Conservation (phyloP, 495 filamentous ascomycete species). For the Diplogelasinospora grovesii region DNA sequence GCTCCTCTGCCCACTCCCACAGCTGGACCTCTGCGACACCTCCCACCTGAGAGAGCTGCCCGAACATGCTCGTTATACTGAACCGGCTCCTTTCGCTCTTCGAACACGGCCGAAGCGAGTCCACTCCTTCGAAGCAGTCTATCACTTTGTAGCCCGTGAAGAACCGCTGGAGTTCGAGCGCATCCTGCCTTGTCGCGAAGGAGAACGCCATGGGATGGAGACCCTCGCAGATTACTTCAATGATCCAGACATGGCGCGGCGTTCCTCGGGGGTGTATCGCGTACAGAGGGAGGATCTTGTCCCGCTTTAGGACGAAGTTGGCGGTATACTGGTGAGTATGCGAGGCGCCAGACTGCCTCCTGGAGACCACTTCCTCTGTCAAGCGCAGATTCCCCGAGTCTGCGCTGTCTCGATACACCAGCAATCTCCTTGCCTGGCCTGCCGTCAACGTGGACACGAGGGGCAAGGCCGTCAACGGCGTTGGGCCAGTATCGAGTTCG, state of each 20-base stretch:
- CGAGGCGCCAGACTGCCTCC: too few species aligned
- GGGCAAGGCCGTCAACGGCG: too few species aligned
- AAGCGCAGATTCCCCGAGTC: too few species aligned
- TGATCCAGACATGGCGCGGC: background rate
- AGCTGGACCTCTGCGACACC: background rate
- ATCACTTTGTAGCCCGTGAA: conserved; percentile 1
- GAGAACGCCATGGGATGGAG: background rate
- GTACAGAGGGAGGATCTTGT: background rate
- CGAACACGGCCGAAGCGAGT: background rate
- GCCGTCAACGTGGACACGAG: too few species aligned
- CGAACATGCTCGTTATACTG: background rate
- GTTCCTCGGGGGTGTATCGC: background rate
- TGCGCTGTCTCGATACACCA: too few species aligned
- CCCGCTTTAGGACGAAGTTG: background rate
- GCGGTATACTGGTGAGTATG: too few species aligned
- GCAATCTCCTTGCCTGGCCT: too few species aligned
- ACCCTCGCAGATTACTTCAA: background rate
- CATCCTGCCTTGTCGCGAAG: background rate
- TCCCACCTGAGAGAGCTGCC: background rate
- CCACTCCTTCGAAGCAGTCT: background rate
- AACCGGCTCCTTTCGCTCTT: background rate
- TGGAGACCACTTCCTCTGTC: too few species aligned
- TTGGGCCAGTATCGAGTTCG: too few species aligned
- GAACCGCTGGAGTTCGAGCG: conserved; percentile 1
- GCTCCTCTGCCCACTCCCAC: background rate